Percentiles rank a stretch among this genome's conserved stretches.
phyloP scores from a whole-genome alignment of 768 basidiomycete species.

The Sutorius australiensis region DNA sequence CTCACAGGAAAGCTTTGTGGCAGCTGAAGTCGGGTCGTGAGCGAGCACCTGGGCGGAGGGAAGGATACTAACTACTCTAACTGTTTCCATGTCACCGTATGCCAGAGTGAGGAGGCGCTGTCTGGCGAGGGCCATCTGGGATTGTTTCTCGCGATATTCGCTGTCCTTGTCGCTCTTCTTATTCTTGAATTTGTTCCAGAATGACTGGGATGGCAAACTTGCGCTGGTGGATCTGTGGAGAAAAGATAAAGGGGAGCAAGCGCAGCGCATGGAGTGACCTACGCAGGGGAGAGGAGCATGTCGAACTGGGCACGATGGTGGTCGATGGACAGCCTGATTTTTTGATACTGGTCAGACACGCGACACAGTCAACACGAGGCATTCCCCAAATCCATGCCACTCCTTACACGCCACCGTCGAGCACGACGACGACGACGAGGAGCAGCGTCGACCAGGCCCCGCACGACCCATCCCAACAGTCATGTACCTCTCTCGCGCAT shows the following conservation, averaged over 20 bases:
- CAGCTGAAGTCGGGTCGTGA: conserved; percentile 41
- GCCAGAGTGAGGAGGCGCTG: conserved; percentile 78
- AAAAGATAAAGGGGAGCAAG: conserved; percentile 30
- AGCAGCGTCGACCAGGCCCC: not conserved
- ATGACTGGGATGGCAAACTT: conserved; percentile 48
- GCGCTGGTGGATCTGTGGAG: conserved; percentile 60
- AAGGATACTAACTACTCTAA: conserved; percentile 51
- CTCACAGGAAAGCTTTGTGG: conserved; percentile 64
- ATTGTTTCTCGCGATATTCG: conserved; percentile 51
- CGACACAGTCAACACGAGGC: conserved; percentile 56
- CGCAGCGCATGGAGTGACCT: conserved; percentile 30
- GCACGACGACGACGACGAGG: conserved; percentile 5
- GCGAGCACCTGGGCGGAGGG: not conserved
- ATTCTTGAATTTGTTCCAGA: conserved; percentile 67
- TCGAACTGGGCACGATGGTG: conserved; percentile 23
- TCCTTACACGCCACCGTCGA: not conserved
- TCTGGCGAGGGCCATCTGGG: conserved; percentile 66
- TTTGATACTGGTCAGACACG: conserved; percentile 24
- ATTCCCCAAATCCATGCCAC: not conserved
- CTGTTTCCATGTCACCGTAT: conserved; percentile 83
- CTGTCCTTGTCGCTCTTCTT: conserved; percentile 58
- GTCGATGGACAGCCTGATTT: conserved; percentile 23
- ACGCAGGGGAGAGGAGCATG: conserved; percentile 87
- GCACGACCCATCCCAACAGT: not conserved
- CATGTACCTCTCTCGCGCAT: conserved; percentile 16